These are phyloP conservation scores for Hawksworthiomyces lignivorus DNA, from an alignment of 2,329 filamentous ascomycete genomes.

Conservation along the genomic window DNA sequence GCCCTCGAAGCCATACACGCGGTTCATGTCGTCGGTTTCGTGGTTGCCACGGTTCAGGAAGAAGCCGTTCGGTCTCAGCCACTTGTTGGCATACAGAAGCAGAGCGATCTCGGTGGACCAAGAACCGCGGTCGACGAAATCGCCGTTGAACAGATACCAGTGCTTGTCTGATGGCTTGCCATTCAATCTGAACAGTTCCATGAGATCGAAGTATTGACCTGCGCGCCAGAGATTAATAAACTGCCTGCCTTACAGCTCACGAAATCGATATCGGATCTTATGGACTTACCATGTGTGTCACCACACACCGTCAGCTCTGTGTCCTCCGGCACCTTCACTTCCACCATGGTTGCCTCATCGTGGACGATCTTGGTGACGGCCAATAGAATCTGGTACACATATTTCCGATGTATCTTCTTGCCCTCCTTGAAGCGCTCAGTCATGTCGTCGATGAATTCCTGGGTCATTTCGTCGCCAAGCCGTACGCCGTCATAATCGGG, in stretches of 20 bases:
- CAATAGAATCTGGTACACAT: constrained; percentile 92
- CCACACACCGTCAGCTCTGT: constrained; percentile 87
- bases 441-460: constrained; percentile 97
- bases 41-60: constrained; percentile 98
- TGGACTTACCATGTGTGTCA: constrained; percentile 73
- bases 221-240: constrained; percentile 17
- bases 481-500: constrained; percentile 75
- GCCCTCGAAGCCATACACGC: constrained; percentile 95
- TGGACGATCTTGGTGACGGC: constrained; percentile 85
- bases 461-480: constrained; percentile 77
- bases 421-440: constrained; percentile 90
- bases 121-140: constrained; percentile 95
- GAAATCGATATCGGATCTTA: neutral
- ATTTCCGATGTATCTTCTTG: constrained; percentile 93
- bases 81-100: constrained; percentile 92
- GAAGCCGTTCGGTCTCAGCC: constrained; percentile 78
- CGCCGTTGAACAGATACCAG: constrained; percentile 95
- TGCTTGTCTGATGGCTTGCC: constrained; percentile 79
- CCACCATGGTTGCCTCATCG: constrained; percentile 93
- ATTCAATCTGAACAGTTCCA: constrained; percentile 92
- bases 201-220: constrained; percentile 96
- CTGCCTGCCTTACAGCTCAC: neutral
- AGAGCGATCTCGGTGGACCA: constrained; percentile 98
- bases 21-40: constrained; percentile 99
- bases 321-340: constrained; percentile 71